Conservation (phyloP, 129 eudicot genomes). For the Logfia minima region DNA sequence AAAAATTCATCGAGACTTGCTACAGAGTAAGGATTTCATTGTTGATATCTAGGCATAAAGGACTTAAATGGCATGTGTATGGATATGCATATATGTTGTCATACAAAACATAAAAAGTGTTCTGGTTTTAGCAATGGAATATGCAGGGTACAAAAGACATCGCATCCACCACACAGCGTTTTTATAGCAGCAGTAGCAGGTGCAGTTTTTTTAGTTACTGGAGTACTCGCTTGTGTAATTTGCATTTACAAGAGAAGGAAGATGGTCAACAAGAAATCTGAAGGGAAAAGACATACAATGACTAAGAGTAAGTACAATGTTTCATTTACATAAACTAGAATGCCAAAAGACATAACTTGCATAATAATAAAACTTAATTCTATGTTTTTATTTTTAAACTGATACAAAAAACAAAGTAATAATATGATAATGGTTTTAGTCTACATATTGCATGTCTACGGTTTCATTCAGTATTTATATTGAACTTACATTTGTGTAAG, state of each 20-base stretch:
- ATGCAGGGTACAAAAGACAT: conserved; percentile 40
- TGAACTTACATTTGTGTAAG: no score
- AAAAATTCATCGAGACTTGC: conserved; percentile 45
- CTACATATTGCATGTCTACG: no score
- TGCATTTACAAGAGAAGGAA: conserved; percentile 49
- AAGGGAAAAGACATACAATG: conserved; percentile 43
- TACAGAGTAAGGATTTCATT: conserved; percentile 61
- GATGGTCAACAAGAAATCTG: conserved; percentile 31
- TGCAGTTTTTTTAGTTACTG: conserved; percentile 40
- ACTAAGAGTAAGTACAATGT: conserved; percentile 57
- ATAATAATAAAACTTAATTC: not conserved
- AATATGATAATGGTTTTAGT: no score
- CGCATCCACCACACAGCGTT: conserved; percentile 35
- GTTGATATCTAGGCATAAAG: conserved; percentile 3
- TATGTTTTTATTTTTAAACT: not conserved
- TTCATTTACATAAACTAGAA: conserved; percentile 4
- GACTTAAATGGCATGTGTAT: not conserved
- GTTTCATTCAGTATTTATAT: no score
- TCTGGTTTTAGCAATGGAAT: conserved; percentile 55
- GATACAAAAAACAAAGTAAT: not conserved
- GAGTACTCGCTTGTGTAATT: conserved; percentile 36
- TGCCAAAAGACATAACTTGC: not conserved
- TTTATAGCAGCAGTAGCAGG: conserved; percentile 51
- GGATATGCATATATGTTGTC: not conserved
- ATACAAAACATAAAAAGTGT: conserved; percentile 3